Evolutionary conservation across 2,329 filamentous ascomycete species (phyloP), one percentile per base, ranked within the genome.

Genomic region (Lizonia empirigonia): DNA sequence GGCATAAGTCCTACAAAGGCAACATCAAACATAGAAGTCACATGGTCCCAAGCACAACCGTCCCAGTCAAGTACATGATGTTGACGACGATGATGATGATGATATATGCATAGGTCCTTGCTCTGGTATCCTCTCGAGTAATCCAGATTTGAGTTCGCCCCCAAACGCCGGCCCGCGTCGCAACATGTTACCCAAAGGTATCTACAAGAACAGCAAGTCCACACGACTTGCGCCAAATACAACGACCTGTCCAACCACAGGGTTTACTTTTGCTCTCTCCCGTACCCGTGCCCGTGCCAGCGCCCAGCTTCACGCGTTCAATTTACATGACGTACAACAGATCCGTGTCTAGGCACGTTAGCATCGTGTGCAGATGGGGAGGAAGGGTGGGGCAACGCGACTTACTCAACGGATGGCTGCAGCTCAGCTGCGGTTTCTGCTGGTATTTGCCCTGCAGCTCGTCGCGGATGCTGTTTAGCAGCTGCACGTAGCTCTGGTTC

Each of bases 401-500:
- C 72, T 77, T 85, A 97, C 93, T 91, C 68, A 99, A 79, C 27
- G 94, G 94, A 76, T 99, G 94, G 74, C 91, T 96, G 78, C 90
- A 93, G 69, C 92, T 97, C 60, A 99, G 79, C 79, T 99, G 94
- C 44, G 94, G 94, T 78, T 96, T 96, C 77, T 99, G 94, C 7
- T 83, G 82, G 73, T 99, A 99, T 73, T 95, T 94, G 30, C 84
- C 84, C 60, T 89, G 79, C 52, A 99, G 80, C 68, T 97, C 87
- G 50, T 96, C 92, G 50, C 94, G 89, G 67, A 99, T 92, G 74
- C 87, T 96, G 80, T 97, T 97, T 62, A 99, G 82, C 50, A 99
- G 80, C 79, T 97, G 87, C 41, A 97, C 90, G 70, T 99, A 99
- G 77, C 89, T 96, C 79, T 97, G 94, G 71, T 96, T 88, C 1